Conservation (phyloP, 768 basidiomycete species). For the Mrakia blollopis region DNA sequence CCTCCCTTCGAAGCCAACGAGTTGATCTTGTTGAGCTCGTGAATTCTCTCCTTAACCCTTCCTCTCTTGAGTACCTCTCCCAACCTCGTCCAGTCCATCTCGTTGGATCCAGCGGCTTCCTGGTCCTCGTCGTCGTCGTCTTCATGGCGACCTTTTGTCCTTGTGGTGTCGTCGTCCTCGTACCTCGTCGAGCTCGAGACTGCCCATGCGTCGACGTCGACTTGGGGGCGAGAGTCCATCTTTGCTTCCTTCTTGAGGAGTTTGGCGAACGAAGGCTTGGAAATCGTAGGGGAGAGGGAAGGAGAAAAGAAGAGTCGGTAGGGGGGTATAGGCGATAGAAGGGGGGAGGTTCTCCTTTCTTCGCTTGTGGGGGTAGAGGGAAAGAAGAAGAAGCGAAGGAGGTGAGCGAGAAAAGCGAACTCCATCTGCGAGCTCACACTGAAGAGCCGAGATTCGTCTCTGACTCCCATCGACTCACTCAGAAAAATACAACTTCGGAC, state of each 20-base stretch:
- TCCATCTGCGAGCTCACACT: too few species aligned
- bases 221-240: neutral
- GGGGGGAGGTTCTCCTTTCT: neutral
- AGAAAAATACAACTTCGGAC: too few species aligned
- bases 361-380: neutral
- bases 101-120: neutral
- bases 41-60: conserved; percentile 9
- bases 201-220: conserved; percentile 30
- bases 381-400: neutral
- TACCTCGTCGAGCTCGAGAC: conserved; percentile 16
- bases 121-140: neutral
- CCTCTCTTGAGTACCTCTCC: conserved; percentile 23
- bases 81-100: conserved; percentile 8
- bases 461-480: too few species aligned
- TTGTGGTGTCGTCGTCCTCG: conserved; percentile 17
- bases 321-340: neutral
- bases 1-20: conserved; percentile 18
- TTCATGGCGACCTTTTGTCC: neutral
- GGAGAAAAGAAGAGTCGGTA: neutral
- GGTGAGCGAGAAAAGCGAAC: too few species aligned
- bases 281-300: neutral
- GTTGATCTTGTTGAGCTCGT: conserved; percentile 12
- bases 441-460: too few species aligned
- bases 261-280: conserved; percentile 19
- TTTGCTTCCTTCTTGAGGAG: conserved; percentile 31